These are phyloP conservation scores for Amauroascus verrucosus DNA, from an alignment of 2,329 filamentous ascomycete genomes.

Conservation along the genomic window DNA sequence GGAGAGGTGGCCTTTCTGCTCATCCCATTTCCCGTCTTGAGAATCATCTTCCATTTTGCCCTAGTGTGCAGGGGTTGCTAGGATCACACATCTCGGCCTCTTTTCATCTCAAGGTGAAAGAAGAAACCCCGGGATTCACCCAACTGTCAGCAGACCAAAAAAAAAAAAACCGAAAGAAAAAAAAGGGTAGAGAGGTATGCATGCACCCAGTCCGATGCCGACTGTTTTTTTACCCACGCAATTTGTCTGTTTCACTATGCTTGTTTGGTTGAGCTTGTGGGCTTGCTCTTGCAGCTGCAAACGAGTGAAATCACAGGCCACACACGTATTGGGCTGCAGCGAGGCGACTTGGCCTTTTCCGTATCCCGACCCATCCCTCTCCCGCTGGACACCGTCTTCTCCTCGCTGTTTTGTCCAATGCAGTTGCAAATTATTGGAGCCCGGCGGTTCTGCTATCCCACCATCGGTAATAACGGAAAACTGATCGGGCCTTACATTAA, in stretches of 20 bases:
- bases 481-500: background rate
- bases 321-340: slow-evolving; percentile 2
- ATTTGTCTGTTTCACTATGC: background rate
- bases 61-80: background rate
- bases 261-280: background rate
- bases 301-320: background rate
- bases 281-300: background rate
- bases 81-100: background rate
- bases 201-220: background rate
- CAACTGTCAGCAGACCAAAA: background rate
- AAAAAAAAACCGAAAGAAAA: background rate
- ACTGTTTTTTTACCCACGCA: background rate
- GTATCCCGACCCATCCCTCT: slow-evolving; percentile 1
- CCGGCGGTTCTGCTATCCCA: background rate
- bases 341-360: background rate
- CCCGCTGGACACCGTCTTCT: too few relatives aligned
- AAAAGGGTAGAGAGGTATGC: background rate
- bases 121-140: background rate
- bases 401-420: background rate
- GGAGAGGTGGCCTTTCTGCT: background rate
- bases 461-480: background rate
- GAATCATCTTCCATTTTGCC: background rate
- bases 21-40: background rate
- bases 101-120: background rate
- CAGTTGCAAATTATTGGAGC: background rate